A percentile compares a stretch with the other conserved stretches of the same genome.
Evolutionary conservation across 768 basidiomycete genomes (phyloP).

Genomic region (Scleroderma citrinum): DNA sequence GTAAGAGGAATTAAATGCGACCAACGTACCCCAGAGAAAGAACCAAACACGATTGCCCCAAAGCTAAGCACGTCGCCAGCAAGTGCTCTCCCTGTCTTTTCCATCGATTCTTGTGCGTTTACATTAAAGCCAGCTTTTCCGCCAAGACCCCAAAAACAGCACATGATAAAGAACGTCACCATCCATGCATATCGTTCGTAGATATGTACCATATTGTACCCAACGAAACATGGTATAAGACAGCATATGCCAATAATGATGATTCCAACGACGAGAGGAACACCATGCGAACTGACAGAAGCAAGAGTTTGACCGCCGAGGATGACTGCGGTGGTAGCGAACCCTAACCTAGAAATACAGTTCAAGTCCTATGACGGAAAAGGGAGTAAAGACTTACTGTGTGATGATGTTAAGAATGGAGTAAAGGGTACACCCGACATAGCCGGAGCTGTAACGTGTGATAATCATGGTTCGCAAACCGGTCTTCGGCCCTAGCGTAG

Average conservation of each 20-base stretch:
- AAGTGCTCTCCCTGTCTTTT: conserved; percentile 40
- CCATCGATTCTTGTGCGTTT: conserved; percentile 34
- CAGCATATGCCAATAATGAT: conserved; percentile 39
- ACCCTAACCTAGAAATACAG: conserved; percentile 34
- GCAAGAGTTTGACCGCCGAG: conserved; percentile 48
- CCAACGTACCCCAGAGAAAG: conserved; percentile 34
- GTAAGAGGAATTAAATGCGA: neutral
- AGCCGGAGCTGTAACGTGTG: conserved; percentile 43
- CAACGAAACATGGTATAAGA: conserved; percentile 42
- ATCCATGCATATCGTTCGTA: conserved; percentile 58
- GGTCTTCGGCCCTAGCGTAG: conserved; percentile 47
- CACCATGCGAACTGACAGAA: conserved; percentile 36
- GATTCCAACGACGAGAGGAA: conserved; percentile 44
- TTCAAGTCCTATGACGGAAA: too few species aligned
- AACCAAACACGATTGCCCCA: conserved; percentile 47
- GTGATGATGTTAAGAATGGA: conserved; percentile 50
- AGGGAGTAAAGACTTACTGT: conserved; percentile 24
- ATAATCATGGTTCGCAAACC: conserved; percentile 53
- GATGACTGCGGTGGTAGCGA: conserved; percentile 43
- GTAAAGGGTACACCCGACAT: conserved; percentile 42
- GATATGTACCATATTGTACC: conserved; percentile 40
- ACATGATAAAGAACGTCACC: conserved; percentile 39
- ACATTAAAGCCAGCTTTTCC: conserved; percentile 41
- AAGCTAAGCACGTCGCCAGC: conserved; percentile 47
- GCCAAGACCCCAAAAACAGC: conserved; percentile 47